These are phyloP conservation scores for Domatiomyces globalis DNA, from an alignment of 2,329 filamentous ascomycete species.

Conservation along the genomic window DNA sequence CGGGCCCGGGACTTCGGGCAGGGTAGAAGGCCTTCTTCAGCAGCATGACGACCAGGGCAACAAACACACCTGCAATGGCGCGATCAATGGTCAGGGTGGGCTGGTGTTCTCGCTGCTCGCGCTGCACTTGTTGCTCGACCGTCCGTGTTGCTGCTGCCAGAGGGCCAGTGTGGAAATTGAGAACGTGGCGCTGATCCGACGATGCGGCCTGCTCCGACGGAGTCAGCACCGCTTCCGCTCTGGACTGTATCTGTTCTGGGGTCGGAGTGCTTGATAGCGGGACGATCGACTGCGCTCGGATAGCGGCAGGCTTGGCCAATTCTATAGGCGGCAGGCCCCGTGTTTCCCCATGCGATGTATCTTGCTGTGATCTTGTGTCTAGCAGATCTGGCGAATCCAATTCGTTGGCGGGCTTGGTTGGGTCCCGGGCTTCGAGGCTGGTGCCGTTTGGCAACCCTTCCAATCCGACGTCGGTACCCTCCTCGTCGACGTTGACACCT, in stretches of 20 bases:
- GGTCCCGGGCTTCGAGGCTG: slow-evolving; percentile 57
- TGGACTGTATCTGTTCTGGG: slow-evolving; percentile 11
- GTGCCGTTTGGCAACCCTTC: slow-evolving; percentile 41
- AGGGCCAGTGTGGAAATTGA: slow-evolving; percentile 5
- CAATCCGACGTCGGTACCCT: slow-evolving; percentile 26
- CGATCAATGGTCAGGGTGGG: slow-evolving; percentile 57
- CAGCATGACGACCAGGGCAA: slow-evolving; percentile 58
- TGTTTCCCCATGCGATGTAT: slow-evolving; percentile 1
- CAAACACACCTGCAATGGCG: slow-evolving; percentile 57
- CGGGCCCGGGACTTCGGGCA: slow-evolving; percentile 3
- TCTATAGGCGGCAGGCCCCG: not conserved
- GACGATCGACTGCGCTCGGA: slow-evolving; percentile 25
- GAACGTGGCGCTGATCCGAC: slow-evolving; percentile 26
- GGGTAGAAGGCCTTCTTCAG: slow-evolving; percentile 32
- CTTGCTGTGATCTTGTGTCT: not conserved
- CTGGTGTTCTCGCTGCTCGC: not conserved
- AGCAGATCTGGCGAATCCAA: not conserved
- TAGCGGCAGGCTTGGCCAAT: slow-evolving; percentile 20
- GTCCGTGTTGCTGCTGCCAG: slow-evolving; percentile 10
- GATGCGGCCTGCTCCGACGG: slow-evolving; percentile 6
- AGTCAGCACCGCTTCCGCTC: slow-evolving; percentile 10
- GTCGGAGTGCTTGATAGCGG: slow-evolving; percentile 10
- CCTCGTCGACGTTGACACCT: slow-evolving; percentile 27
- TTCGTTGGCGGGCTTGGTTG: slow-evolving; percentile 20
- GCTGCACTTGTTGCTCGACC: not conserved